A percentile compares a stretch with the other conserved stretches of the same genome.
Evolutionary conservation across 352 stramenopile species (phyloP).

Genomic region (Phytopythium helicoides): DNA sequence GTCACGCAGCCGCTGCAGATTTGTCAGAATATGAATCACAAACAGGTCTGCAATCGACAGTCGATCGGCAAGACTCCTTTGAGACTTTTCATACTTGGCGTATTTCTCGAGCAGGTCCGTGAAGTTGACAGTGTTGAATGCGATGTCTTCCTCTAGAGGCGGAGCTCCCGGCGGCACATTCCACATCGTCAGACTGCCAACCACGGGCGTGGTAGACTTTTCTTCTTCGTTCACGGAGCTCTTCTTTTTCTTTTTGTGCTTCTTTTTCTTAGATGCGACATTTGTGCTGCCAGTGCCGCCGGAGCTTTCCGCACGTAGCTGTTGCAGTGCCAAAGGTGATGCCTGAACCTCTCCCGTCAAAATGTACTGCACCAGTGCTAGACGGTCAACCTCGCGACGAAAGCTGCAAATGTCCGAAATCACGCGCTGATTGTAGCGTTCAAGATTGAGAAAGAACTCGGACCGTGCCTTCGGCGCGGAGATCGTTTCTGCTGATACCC

Average conservation of each 20-base stretch:
- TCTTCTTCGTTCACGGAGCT: not conserved
- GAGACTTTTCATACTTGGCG: constrained; percentile 4
- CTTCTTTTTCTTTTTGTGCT: constrained; percentile 1
- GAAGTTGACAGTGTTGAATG: constrained; percentile 11
- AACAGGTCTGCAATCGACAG: constrained; percentile 26
- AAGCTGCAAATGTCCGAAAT: constrained; percentile 9
- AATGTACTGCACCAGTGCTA: constrained; percentile 22
- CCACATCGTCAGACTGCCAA: constrained; percentile 24
- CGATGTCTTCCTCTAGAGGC: constrained; percentile 10
- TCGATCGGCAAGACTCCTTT: not conserved
- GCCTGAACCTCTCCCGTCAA: constrained; percentile 19
- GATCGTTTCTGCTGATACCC: constrained; percentile 13
- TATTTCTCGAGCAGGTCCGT: constrained; percentile 7
- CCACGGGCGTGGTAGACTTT: not conserved
- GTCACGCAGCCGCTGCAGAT: constrained; percentile 14
- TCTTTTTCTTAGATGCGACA: constrained; percentile 1
- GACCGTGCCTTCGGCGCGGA: constrained; percentile 14
- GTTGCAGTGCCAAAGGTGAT: not conserved
- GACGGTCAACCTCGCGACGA: constrained; percentile 14
- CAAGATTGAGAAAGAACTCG: constrained; percentile 13
- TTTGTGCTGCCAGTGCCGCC: not conserved
- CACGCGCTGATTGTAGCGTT: constrained; percentile 5
- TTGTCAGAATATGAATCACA: constrained; percentile 14
- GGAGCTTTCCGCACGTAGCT: constrained; percentile 4
- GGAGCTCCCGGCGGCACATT: constrained; percentile 15